Percentiles rank a stretch among this genome's conserved stretches.
Conservation (phyloP, 768 basidiomycete genomes). For the Mrakia frigida region DNA sequence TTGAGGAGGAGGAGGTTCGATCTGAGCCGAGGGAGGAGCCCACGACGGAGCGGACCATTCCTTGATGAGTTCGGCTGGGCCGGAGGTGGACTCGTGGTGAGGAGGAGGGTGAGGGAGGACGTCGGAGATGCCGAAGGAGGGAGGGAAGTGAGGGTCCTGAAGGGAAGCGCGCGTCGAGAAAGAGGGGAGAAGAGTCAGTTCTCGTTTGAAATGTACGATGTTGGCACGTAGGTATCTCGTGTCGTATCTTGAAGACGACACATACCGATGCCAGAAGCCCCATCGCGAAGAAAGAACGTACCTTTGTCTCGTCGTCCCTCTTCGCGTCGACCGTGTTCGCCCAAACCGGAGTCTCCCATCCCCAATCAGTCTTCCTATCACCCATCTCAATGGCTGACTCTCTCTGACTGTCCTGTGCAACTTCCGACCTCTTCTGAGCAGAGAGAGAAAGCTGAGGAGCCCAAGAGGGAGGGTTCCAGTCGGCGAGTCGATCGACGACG, state of each 20-base stretch:
- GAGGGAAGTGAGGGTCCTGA: not conserved
- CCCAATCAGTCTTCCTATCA: too few relatives aligned
- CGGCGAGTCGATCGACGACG: too few relatives aligned
- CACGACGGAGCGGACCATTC: not conserved
- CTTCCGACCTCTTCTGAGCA: too few relatives aligned
- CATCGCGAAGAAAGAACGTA: too few relatives aligned
- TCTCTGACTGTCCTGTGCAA: too few relatives aligned
- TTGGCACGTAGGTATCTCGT: too few relatives aligned
- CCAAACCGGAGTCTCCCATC: too few relatives aligned
- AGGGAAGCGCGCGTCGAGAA: not conserved
- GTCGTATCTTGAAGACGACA: too few relatives aligned
- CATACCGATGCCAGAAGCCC: too few relatives aligned
- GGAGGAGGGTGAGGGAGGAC: not conserved
- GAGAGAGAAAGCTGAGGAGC: not conserved
- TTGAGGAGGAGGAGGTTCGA: not conserved
- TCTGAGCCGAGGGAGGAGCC: not conserved
- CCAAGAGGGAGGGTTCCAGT: not conserved
- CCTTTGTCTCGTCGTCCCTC: too few relatives aligned
- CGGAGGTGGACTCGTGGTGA: not conserved
- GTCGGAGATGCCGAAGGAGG: conserved; percentile 4
- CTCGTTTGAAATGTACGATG: not conserved
- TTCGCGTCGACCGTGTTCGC: too few relatives aligned
- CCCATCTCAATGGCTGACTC: too few relatives aligned
- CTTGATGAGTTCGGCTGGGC: not conserved
- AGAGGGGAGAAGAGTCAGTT: not conserved